Conservation (phyloP, 257 asterid species). For the Thymus quinquecostatus region DNA sequence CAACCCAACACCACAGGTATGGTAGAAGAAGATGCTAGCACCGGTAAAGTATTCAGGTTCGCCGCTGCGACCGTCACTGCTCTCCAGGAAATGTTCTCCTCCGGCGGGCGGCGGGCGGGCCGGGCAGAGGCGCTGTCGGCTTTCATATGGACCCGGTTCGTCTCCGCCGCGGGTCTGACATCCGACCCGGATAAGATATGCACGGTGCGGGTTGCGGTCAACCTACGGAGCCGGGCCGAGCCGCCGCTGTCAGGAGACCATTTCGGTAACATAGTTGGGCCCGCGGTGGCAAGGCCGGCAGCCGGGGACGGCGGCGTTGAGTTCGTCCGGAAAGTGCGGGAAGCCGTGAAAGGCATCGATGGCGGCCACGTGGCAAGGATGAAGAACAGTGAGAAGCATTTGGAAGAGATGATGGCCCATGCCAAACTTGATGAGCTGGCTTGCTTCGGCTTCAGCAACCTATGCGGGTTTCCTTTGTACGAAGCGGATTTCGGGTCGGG, state of each 20-base stretch:
- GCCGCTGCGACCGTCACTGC: slow-evolving; percentile 31
- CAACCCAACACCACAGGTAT: no score
- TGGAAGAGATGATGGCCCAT: no score
- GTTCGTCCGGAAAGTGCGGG: slow-evolving; percentile 30
- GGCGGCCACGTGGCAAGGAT: slow-evolving; percentile 23
- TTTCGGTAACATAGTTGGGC: slow-evolving; percentile 44
- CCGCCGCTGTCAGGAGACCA: slow-evolving; percentile 37
- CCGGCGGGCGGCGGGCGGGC: slow-evolving; percentile 25
- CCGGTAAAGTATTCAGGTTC: slow-evolving; percentile 40
- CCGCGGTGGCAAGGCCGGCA: slow-evolving; percentile 25
- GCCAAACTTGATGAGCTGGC: no score
- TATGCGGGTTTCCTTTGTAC: slow-evolving; percentile 56
- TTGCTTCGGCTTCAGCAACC: slow-evolving; percentile 36
- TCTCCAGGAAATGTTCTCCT: slow-evolving; percentile 7
- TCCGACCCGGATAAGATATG: slow-evolving; percentile 30
- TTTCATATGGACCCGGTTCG: slow-evolving; percentile 46
- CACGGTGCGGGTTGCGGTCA: no score
- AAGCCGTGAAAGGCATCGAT: slow-evolving; percentile 33
- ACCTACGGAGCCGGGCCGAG: slow-evolving; percentile 36
- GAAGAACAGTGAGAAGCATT: slow-evolving; percentile 8
- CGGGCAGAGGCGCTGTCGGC: slow-evolving; percentile 47
- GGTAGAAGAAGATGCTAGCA: no score
- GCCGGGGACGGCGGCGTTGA: slow-evolving; percentile 27
- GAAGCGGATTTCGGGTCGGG: slow-evolving; percentile 67
- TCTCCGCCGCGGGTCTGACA: slow-evolving; percentile 11